Conservation (phyloP, 2,329 filamentous ascomycete genomes). For the Aureobasidium pullulans region DNA sequence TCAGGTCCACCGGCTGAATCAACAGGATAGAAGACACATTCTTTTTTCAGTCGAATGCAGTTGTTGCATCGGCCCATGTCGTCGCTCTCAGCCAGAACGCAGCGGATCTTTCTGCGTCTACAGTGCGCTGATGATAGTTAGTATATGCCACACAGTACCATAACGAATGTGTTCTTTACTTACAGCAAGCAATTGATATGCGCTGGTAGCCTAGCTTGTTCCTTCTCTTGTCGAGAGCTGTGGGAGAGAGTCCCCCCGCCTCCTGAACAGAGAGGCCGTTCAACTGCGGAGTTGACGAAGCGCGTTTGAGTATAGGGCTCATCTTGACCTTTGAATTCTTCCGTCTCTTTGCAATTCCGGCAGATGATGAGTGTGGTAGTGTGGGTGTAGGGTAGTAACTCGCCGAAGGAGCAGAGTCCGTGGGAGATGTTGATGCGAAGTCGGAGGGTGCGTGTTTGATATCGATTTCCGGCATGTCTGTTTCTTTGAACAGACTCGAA, state of each 20-base stretch:
- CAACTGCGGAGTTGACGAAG: constrained; percentile 11
- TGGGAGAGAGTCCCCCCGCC: background rate
- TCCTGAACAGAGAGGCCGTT: background rate
- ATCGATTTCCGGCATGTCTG: constrained; percentile 1
- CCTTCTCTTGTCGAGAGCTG: constrained; percentile 29
- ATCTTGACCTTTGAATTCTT: constrained; percentile 14
- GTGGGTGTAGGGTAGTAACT: background rate
- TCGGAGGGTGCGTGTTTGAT: background rate
- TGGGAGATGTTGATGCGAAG: constrained; percentile 2
- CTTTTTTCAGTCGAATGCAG: constrained; percentile 89
- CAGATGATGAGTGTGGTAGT: background rate
- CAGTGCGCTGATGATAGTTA: constrained; percentile 62
- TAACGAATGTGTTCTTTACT: constrained; percentile 36
- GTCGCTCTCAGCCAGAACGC: constrained; percentile 68
- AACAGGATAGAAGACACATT: constrained; percentile 87
- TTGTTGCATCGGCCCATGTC: constrained; percentile 73
- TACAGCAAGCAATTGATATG: constrained; percentile 92
- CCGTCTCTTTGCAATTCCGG: constrained; percentile 4
- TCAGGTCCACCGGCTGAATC: constrained; percentile 59
- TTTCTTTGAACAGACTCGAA: background rate
- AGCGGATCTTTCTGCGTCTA: constrained; percentile 87
- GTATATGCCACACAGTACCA: background rate
- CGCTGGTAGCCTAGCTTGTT: constrained; percentile 95
- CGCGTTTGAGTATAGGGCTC: constrained; percentile 14
- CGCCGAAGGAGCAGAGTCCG: background rate